Evolutionary conservation across 2,329 filamentous ascomycete genomes (phyloP).

Genomic region (Fusarium nygamai): DNA sequence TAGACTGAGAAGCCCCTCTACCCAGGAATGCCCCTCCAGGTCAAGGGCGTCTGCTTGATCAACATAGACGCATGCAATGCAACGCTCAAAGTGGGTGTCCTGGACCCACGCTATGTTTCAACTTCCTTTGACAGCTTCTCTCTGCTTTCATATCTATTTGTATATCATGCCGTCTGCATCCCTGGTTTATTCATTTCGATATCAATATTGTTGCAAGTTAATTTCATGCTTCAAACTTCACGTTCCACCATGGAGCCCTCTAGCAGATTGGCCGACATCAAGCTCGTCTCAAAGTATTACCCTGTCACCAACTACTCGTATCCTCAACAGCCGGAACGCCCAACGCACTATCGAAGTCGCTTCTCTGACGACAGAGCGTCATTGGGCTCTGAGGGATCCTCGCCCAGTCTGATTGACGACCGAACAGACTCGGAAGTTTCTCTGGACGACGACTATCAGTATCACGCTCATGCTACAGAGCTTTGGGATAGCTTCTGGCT

Average conservation of each 20-base stretch:
- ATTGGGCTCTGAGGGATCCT: conserved; percentile 56
- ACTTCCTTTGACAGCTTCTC: conserved; percentile 31
- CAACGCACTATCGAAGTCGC: conserved; percentile 31
- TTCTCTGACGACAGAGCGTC: conserved; percentile 52
- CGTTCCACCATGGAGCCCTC: conserved; percentile 49
- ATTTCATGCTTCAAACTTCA: conserved; percentile 34
- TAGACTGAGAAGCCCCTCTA: conserved; percentile 36
- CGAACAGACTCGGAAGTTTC: conserved; percentile 62
- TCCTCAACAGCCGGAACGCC: conserved; percentile 44
- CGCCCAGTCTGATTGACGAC: conserved; percentile 62
- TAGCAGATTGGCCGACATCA: conserved; percentile 51
- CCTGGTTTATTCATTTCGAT: conserved; percentile 35
- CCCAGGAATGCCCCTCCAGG: conserved; percentile 44
- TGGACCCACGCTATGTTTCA: conserved; percentile 43
- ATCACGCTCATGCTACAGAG: conserved; percentile 56
- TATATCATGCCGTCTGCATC: conserved; percentile 45
- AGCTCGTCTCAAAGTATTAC: conserved; percentile 53
- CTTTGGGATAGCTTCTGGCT: conserved; percentile 65
- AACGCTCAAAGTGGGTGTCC: conserved; percentile 30
- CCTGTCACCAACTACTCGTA: conserved; percentile 55
- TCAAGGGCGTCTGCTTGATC: conserved; percentile 38
- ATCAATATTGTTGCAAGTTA: conserved; percentile 37
- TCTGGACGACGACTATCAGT: conserved; percentile 61
- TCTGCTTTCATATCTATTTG: conserved; percentile 37
- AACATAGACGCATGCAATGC: conserved; percentile 32